Percentiles rank a stretch among this genome's conserved stretches.
These are phyloP conservation scores for Pythium graminicola DNA, from an alignment of 352 stramenopile species.

Conservation along the genomic window DNA sequence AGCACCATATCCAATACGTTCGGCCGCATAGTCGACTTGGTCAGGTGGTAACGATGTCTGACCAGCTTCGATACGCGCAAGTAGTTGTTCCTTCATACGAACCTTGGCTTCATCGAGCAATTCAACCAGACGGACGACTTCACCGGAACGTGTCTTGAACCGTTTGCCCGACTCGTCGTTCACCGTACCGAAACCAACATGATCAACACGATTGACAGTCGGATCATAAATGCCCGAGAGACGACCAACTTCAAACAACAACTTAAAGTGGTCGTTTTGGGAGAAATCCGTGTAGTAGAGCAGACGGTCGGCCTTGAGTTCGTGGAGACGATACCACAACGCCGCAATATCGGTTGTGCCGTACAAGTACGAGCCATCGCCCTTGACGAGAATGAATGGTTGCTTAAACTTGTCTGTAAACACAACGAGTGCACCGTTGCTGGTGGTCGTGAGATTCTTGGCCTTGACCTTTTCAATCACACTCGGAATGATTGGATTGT, in stretches of 20 bases:
- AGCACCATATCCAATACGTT: constrained; percentile 97
- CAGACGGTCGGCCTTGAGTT: constrained; percentile 73
- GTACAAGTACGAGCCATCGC: constrained; percentile 81
- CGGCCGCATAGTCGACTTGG: constrained; percentile 91
- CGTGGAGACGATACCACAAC: constrained; percentile 80
- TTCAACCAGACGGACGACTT: constrained; percentile 98
- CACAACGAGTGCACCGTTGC: constrained; percentile 85
- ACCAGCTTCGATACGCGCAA: constrained; percentile 88
- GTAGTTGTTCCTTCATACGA: constrained; percentile 92
- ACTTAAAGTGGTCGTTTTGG: constrained; percentile 83
- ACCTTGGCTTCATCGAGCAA: constrained; percentile 96
- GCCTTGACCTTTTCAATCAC: constrained; percentile 87
- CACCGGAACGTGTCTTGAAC: constrained; percentile 98
- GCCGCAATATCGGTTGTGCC: constrained; percentile 82
- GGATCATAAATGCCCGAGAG: constrained; percentile 77
- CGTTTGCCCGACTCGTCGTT: constrained; percentile 86
- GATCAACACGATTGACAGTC: constrained; percentile 74
- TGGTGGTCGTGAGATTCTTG: constrained; percentile 86
- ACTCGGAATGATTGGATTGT: constrained; percentile 79
- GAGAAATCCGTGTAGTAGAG: constrained; percentile 87
- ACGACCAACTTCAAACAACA: constrained; percentile 75
- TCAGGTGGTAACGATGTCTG: constrained; percentile 85
- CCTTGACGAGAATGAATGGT: constrained; percentile 83
- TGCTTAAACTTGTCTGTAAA: constrained; percentile 90
- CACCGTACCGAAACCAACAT: constrained; percentile 82